Evolutionary conservation across 2,329 filamentous ascomycete species (phyloP), one percentile per base, ranked within the genome.

Genomic region (Xylariaceae sp.): DNA sequence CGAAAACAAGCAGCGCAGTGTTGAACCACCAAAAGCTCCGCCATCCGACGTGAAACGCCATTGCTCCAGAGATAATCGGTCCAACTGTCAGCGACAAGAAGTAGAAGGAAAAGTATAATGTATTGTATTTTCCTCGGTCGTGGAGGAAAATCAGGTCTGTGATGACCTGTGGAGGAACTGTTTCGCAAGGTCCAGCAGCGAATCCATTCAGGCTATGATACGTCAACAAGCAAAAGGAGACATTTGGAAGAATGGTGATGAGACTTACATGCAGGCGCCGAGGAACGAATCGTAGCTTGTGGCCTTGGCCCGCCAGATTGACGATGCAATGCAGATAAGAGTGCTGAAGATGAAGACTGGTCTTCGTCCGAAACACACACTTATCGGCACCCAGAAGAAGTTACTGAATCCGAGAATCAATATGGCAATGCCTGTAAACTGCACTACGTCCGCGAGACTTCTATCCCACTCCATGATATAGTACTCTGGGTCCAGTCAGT

Each of bases 331-430:
- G 45, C 62, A 65, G 45, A 68, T 56, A 5, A 64, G 15, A 11
- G 57, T 53, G 49, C 66, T 68, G 44, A 66, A 51, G 32, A 67
- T 48, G 22, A 68, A 52, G 11, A 65, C 56, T 17, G 64, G 64
- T 1, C 67, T 61, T 15, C 66, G 62, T n/a, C 68, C 68, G 30
- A 62, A 63, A 18, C 64, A 22, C 45, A 66, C 64, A 41, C 63
- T 61, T 4, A 56, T 53, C 11, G 66, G 66, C 10, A 68, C 64
- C 38, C 67, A 60, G 46, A 67, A 40, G 40, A 69, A 65, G 53
- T 68, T 68, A 22, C 64, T 58, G 46, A 66, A 69, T 5, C 66
- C 66, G 2, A 68, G 59, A 2, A 64, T 61, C 49, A 68, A 62
- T 47, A 63, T 64, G 5, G 61, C 60, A 11, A 56, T 62, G 50